Base-by-base conservation (phyloP, 2,329 filamentous ascomycete genomes). In the Aureobasidium sp. region DNA sequence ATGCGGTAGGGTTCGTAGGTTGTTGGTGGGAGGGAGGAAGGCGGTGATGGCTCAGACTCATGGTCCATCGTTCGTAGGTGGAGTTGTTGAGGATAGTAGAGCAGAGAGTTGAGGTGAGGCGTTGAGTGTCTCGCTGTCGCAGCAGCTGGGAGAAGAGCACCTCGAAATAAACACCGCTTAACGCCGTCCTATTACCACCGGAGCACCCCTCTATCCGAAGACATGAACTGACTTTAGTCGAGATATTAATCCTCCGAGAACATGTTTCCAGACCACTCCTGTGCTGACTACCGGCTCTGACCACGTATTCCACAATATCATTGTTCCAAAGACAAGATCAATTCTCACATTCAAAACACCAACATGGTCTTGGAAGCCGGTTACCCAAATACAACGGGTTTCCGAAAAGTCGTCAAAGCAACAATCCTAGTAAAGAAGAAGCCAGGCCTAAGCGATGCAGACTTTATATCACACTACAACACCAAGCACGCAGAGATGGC, bases 361-460 rank as follows among this genome's bases (percentile, higher is more conserved):
- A 42, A 15, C 25, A 74, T 73, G 71, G 71, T 73, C 13, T 68
- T 78, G 54, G 71, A 77, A 69, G 74, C 76, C 29, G 75, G 77
- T 55, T 77, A 78, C 61, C 69, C 74, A 11, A 70, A 72, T 64
- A 76, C 75, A 0, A 72, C 68, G 21, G 75, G 75, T 60, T 78
- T 78, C 66, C 73, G 75, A 60, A 78, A 77, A 64, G 75, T 78
- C 25, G 73, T 75, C 63, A 78, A 78, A 67, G 75, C 70, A 42
- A 76, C 75, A 13, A 74, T 78, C 40, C 66, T 77, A 57, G 70
- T 78, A 51, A 77, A 77, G 66, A 78, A 78, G 68, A 77, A 77
- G 61, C 68, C 74, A 9, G 75, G 71, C 65, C 73, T 78, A 69
- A 74, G 70, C 46, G 76, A 78, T 63, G 72, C 65, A 5, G 74